Percentiles rank a stretch among this genome's conserved stretches.
phyloP scores from a whole-genome alignment of 345 rosid genomes.

The Rhizophora apiculata region DNA sequence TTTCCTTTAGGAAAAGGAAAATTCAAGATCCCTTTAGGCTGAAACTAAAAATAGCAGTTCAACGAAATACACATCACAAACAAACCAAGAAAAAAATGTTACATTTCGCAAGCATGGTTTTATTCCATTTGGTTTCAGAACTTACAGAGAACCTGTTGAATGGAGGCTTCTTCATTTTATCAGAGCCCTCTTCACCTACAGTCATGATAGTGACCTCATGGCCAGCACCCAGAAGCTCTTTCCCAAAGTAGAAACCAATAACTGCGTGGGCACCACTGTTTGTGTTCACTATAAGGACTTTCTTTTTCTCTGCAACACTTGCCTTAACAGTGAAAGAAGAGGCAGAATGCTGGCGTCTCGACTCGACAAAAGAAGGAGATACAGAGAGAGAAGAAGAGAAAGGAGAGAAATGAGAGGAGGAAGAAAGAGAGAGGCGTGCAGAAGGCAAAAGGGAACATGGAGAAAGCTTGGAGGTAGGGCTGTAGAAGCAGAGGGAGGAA shows the following conservation, averaged over 20 bases:
- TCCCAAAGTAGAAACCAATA: constrained; percentile 84
- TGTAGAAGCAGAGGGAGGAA: constrained; percentile 28
- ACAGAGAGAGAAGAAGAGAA: constrained; percentile 27
- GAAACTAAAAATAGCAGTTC: not conserved
- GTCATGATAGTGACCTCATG: constrained; percentile 73
- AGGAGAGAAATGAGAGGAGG: constrained; percentile 25
- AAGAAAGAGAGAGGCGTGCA: constrained; percentile 29
- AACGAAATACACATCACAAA: not conserved
- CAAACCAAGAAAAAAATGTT: not conserved
- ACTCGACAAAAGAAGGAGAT: constrained; percentile 28
- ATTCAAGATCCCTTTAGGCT: not conserved
- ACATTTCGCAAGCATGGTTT: not conserved
- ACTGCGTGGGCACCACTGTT: constrained; percentile 90
- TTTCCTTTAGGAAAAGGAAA: constrained; percentile 50
- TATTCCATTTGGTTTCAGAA: not conserved
- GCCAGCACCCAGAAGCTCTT: constrained; percentile 77
- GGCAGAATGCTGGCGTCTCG: constrained; percentile 19
- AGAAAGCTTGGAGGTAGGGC: constrained; percentile 20
- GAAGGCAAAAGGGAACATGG: constrained; percentile 25
- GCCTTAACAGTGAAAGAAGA: constrained; percentile 49
- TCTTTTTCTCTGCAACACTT: constrained; percentile 60
- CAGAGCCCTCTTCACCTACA: constrained; percentile 79
- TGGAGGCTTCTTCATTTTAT: constrained; percentile 93
- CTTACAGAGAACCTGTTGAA: constrained; percentile 78
- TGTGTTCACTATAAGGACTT: constrained; percentile 81